Evolutionary conservation across 768 basidiomycete species (phyloP).

Genomic region (Mycena kentingensis): DNA sequence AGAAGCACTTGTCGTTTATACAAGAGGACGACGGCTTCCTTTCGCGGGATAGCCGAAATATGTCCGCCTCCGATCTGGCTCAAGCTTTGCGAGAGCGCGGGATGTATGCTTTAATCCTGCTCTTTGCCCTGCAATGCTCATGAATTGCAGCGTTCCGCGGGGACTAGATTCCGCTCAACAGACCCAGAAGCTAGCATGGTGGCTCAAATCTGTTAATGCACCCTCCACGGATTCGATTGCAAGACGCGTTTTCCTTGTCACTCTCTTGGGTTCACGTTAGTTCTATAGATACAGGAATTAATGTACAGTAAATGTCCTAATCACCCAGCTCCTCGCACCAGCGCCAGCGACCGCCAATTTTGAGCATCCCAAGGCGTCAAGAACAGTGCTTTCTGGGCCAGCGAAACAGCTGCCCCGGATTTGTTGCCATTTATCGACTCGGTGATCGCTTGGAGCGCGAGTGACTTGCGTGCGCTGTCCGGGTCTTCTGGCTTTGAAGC

Average conservation of each 20-base stretch:
- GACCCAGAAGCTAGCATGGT: constrained; percentile 59
- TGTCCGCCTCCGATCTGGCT: constrained; percentile 58
- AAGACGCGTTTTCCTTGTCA: constrained; percentile 54
- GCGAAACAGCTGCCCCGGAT: constrained; percentile 36
- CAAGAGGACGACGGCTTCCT: constrained; percentile 67
- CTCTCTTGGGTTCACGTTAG: constrained; percentile 16
- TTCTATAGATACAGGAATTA: constrained; percentile 10
- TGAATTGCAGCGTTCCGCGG: constrained; percentile 37
- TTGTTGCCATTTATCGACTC: constrained; percentile 27
- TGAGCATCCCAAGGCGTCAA: constrained; percentile 53
- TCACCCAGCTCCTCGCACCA: constrained; percentile 38
- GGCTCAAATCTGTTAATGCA: constrained; percentile 54
- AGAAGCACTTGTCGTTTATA: constrained; percentile 47
- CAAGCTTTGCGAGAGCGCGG: constrained; percentile 77
- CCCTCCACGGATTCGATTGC: constrained; percentile 43
- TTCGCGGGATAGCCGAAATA: constrained; percentile 44
- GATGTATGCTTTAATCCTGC: constrained; percentile 53
- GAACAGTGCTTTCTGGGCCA: constrained; percentile 66
- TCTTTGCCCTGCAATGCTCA: background rate
- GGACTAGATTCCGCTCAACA: constrained; percentile 44
- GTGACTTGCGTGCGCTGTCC: constrained; percentile 40
- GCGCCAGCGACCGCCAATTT: constrained; percentile 65
- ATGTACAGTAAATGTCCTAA: constrained; percentile 20
- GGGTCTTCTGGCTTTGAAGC: constrained; percentile 33
- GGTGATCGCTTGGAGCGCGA: constrained; percentile 55